Conservation (phyloP, 495 filamentous ascomycete species). For the Mytilinidion resinicola region DNA sequence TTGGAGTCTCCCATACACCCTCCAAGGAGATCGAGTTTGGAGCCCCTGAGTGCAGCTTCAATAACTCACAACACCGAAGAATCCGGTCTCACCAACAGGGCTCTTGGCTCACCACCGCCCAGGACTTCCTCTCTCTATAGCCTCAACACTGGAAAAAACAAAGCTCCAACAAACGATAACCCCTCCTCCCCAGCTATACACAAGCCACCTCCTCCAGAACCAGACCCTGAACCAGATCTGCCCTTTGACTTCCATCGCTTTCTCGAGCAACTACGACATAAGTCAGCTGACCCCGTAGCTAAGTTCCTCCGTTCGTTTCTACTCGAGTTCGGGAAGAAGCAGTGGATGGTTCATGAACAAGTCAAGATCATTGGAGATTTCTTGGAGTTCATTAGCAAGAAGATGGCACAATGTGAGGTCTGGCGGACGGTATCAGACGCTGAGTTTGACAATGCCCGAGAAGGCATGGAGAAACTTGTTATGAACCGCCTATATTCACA, state of each 20-base stretch:
- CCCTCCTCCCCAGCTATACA: conserved; percentile 46
- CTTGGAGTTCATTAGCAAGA: conserved; percentile 93
- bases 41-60: conserved; percentile 50
- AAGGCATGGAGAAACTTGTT: conserved; percentile 99
- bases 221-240: conserved; percentile 81
- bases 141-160: conserved; percentile 33
- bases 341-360: conserved; percentile 99
- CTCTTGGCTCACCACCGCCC: conserved; percentile 25
- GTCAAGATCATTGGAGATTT: conserved; percentile 98
- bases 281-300: conserved; percentile 92
- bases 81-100: conserved; percentile 4
- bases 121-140: conserved; percentile 29
- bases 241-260: conserved; percentile 99
- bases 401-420: conserved; percentile 97
- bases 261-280: conserved; percentile 87
- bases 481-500: conserved; percentile 98
- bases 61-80: conserved; percentile 2
- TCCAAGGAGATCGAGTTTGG: conserved; percentile 77
- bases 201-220: conserved; percentile 70
- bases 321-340: conserved; percentile 90
- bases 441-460: conserved; percentile 95
- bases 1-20: conserved; percentile 61
- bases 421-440: conserved; percentile 94
- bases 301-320: conserved; percentile 93
- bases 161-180: conserved; percentile 28